These are phyloP conservation scores for Trametes elegans DNA, from an alignment of 768 basidiomycete genomes.

Conservation along the genomic window DNA sequence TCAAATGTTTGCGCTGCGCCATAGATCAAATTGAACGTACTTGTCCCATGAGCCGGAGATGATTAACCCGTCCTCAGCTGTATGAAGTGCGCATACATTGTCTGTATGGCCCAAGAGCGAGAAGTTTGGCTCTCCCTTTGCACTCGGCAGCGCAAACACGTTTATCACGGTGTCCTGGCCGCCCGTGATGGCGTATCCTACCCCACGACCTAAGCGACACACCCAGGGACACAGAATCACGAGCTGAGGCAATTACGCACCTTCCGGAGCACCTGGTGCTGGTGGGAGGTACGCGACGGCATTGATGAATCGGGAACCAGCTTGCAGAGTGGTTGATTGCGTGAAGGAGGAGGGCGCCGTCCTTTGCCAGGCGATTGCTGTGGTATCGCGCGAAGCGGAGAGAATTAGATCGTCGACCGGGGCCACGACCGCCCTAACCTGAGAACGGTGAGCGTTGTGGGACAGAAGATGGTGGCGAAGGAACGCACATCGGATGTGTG, in stretches of 20 bases:
- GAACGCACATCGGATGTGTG: conserved; percentile 74
- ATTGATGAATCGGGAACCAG: conserved; percentile 77
- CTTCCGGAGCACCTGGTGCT: conserved; percentile 65
- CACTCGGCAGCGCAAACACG: conserved; percentile 62
- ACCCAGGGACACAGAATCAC: conserved; percentile 2
- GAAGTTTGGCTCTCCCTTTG: conserved; percentile 73
- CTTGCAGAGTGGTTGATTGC: conserved; percentile 52
- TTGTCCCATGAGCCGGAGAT: conserved; percentile 98
- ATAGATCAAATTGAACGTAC: conserved; percentile 42
- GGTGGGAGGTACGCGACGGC: conserved; percentile 77
- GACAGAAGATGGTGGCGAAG: conserved; percentile 2
- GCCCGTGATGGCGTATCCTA: conserved; percentile 80
- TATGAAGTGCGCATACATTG: conserved; percentile 86
- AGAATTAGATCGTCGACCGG: conserved; percentile 77
- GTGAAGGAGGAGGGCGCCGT: conserved; percentile 49
- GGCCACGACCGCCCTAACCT: conserved; percentile 84
- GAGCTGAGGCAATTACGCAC: conserved; percentile 37
- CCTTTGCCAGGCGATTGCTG: conserved; percentile 83
- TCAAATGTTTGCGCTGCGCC: not conserved
- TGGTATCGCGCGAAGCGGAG: conserved; percentile 89
- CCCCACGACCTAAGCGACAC: not conserved
- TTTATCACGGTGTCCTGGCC: conserved; percentile 90
- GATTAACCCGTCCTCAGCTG: conserved; percentile 66
- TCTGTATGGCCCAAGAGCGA: conserved; percentile 85
- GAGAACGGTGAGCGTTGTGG: conserved; percentile 25